Evolutionary conservation across 176 grass and related monocot genomes (phyloP).

Genomic region (Oryza australiensis): DNA sequence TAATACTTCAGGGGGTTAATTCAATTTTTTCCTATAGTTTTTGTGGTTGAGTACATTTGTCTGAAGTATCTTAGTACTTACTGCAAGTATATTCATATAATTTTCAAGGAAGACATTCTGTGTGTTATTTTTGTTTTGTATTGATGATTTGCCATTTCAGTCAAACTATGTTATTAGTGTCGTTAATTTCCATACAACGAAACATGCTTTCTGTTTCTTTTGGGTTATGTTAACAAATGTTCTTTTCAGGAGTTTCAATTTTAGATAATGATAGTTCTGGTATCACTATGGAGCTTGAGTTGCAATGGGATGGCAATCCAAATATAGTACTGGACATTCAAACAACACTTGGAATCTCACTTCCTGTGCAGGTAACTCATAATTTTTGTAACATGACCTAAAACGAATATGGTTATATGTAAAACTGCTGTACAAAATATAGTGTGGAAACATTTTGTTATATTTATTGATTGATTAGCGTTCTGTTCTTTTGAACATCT

Average conservation of each 20-base stretch:
- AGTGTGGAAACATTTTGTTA: background rate
- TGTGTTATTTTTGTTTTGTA: background rate
- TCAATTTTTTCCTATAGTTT: background rate
- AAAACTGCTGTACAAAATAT: background rate
- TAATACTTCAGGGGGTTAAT: background rate
- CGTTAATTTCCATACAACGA: background rate
- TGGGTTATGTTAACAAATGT: constrained; percentile 19
- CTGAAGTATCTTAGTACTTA: background rate
- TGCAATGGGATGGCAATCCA: constrained; percentile 99
- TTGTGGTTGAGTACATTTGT: background rate
- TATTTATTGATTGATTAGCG: background rate
- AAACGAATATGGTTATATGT: background rate
- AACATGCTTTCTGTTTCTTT: background rate
- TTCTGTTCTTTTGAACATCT: background rate
- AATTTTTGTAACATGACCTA: background rate
- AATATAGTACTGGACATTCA: constrained; percentile 89
- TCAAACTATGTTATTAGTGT: background rate
- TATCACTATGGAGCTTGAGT: constrained; percentile 80
- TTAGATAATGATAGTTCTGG: constrained; percentile 71
- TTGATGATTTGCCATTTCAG: background rate
- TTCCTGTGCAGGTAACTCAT: constrained; percentile 89
- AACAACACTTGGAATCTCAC: constrained; percentile 84
- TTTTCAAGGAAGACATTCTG: background rate
- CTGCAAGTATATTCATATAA: constrained; percentile 6
- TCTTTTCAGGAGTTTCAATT: constrained; percentile 66